phyloP scores from a whole-genome alignment of 2,329 filamentous ascomycete species.

The Cladophialophora immunda region DNA sequence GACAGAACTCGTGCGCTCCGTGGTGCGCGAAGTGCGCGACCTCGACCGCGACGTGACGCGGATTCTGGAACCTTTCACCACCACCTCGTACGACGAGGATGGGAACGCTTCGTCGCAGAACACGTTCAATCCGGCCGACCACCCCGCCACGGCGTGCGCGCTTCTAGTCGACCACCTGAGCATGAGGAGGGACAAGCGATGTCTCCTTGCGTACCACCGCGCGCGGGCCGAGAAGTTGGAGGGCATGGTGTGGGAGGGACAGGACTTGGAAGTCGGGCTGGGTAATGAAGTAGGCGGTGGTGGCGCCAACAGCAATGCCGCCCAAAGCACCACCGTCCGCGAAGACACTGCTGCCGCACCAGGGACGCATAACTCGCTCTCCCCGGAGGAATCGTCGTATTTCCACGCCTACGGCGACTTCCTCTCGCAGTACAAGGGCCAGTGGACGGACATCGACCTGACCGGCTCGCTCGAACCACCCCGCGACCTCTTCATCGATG shows the following conservation, averaged over 20 bases:
- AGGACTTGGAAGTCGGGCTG: constrained; percentile 66
- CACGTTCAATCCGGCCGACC: constrained; percentile 82
- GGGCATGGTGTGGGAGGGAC: constrained; percentile 89
- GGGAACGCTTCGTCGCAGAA: constrained; percentile 58
- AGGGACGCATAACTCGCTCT: constrained; percentile 74
- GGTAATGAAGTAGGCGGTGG: neutral
- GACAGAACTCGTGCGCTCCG: constrained; percentile 85
- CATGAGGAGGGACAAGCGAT: constrained; percentile 96
- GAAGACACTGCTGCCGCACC: constrained; percentile 64
- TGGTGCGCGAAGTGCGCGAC: constrained; percentile 91
- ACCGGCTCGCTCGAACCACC: constrained; percentile 94
- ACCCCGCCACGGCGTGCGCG: constrained; percentile 85
- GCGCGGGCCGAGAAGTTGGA: constrained; percentile 91
- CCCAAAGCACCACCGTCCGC: neutral
- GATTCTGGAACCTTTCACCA: constrained; percentile 77
- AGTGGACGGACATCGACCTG: constrained; percentile 97
- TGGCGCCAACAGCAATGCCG: constrained; percentile 30
- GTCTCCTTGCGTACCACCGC: constrained; percentile 90
- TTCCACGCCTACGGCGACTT: constrained; percentile 90
- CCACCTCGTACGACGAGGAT: constrained; percentile 20
- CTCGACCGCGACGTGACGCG: constrained; percentile 84
- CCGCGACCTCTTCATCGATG: constrained; percentile 95
- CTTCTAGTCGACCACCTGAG: constrained; percentile 92
- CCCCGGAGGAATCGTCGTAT: constrained; percentile 96
- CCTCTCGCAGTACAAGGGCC: constrained; percentile 94